Conservation (phyloP, 495 filamentous ascomycete genomes). For the Glonium stellatum region DNA sequence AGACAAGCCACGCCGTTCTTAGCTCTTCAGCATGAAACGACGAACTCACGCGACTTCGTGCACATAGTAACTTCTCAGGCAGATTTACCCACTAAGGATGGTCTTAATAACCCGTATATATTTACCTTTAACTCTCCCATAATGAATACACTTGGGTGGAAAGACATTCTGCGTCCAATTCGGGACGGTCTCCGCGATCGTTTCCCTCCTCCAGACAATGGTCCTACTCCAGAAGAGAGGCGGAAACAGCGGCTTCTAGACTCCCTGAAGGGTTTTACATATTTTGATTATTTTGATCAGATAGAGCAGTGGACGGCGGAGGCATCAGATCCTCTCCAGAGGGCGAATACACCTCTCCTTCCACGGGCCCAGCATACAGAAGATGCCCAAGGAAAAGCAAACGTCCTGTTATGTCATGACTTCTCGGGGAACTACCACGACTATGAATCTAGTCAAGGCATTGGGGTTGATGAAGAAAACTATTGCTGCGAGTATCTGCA, state of each 20-base stretch:
- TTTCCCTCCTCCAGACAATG: slow-evolving; percentile 22
- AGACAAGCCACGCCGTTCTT: not conserved
- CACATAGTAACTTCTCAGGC: not conserved
- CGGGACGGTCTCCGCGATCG: slow-evolving; percentile 27
- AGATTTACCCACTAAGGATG: not conserved
- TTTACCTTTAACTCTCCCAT: slow-evolving; percentile 1
- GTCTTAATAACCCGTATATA: not conserved
- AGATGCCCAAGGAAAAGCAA: slow-evolving; percentile 13
- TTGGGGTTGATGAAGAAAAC: slow-evolving; percentile 22
- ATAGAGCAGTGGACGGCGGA: slow-evolving; percentile 34
- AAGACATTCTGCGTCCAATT: slow-evolving; percentile 31
- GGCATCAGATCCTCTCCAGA: slow-evolving; percentile 35
- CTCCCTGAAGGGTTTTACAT: slow-evolving; percentile 32
- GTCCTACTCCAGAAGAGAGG: slow-evolving; percentile 23
- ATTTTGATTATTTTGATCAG: slow-evolving; percentile 36
- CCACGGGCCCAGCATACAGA: slow-evolving; percentile 14
- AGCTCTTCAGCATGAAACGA: not conserved
- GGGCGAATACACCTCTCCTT: slow-evolving; percentile 39
- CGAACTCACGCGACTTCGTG: not conserved
- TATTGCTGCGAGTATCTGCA: slow-evolving; percentile 40
- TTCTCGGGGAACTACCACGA: slow-evolving; percentile 42
- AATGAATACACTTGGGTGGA: slow-evolving; percentile 16
- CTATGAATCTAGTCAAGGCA: slow-evolving; percentile 33
- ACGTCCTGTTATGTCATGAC: slow-evolving; percentile 39
- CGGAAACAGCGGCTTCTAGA: slow-evolving; percentile 24